Base-by-base conservation (phyloP, 2,329 filamentous ascomycete species). In the Cephalotrichum gorgonifer region DNA sequence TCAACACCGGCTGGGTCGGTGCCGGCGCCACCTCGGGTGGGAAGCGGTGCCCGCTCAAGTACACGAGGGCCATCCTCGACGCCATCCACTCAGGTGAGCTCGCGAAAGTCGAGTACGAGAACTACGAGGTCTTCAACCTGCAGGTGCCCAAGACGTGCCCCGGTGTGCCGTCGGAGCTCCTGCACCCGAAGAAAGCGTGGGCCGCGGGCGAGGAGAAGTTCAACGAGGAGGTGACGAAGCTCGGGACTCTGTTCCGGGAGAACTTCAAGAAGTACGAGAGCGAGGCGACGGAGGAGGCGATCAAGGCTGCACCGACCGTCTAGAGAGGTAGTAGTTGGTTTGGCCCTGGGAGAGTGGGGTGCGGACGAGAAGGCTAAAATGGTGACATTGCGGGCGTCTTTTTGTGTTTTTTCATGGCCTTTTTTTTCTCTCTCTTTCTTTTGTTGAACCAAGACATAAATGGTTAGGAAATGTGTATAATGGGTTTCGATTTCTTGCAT, bases 1-100 rank as follows among this genome's bases (percentile, higher is more conserved):
- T 98, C 69, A 96, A 96, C 85, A 96, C 90, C 61, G 90, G 90
- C 60, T 96, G 90, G 90, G 89, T 94, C 64, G 90, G 90, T 64
- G 90, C 90, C 61, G 88, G 88, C 63, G 87, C 86, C 62, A 82
- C 85, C 61, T 93, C 89, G 62, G 91, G 90, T 57, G 90, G 90
- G 69, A 95, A 95, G 81, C 86, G 91, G 59, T 97, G 91, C 81
- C 91, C 91, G 38, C 80, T 97, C 67, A 96, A 96, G 76, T 98
- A 97, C 78, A 98, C 93, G 35, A 90, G 93, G 62, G 91, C 93
- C 61, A 97, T 98, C 67, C 83, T 98, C 60, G 91, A 98, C 69
- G 86, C 62, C 65, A 96, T 98, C 73, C 93, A 98, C 84, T 90
- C 81, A 47, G 93, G 93, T 59, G 88, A 95, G 73, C 87, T 98